Percentiles rank a stretch among this genome's conserved stretches.
These are phyloP conservation scores for Rhodotorula glutinis DNA, from an alignment of 1,284 basidiomycete species.

Conservation along the genomic window DNA sequence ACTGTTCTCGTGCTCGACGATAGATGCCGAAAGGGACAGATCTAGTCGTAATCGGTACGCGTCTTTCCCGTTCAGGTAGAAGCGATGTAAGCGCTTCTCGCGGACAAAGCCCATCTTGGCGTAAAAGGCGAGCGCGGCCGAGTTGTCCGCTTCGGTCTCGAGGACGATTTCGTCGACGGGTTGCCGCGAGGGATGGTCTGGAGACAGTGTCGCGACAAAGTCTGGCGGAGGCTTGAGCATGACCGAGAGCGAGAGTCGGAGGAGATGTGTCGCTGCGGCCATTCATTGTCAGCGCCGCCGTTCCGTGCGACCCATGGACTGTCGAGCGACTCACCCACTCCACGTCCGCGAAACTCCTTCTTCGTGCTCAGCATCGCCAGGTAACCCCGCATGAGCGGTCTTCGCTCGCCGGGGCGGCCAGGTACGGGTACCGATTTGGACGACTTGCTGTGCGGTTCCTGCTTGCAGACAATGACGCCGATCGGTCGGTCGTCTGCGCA, in stretches of 20 bases:
- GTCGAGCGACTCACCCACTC: conserved; percentile 78
- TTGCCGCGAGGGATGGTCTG: conserved; percentile 4
- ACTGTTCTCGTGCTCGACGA: too few species aligned
- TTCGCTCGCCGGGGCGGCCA: conserved; percentile 34
- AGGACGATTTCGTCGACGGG: conserved; percentile 60
- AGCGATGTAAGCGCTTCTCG: conserved; percentile 89
- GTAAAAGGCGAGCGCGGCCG: conserved; percentile 79
- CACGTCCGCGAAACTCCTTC: conserved; percentile 73
- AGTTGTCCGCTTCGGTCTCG: conserved; percentile 95
- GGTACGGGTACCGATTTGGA: neutral
- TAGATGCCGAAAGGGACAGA: neutral
- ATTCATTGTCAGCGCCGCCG: too few species aligned
- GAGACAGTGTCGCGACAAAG: conserved; percentile 3
- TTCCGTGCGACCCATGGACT: too few species aligned
- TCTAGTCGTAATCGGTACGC: conserved; percentile 35
- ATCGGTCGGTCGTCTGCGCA: conserved; percentile 55
- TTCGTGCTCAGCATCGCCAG: conserved; percentile 95
- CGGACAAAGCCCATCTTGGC: conserved; percentile 89
- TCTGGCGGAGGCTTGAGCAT: conserved; percentile 67
- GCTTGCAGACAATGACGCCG: conserved; percentile 93
- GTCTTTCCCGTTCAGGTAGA: conserved; percentile 77
- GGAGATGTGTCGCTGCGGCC: conserved; percentile 68
- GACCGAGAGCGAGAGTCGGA: conserved; percentile 64
- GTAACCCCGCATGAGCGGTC: conserved; percentile 79
- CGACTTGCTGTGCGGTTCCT: conserved; percentile 67